Evolutionary conservation across 305 asterid species (phyloP).

Genomic region (Rubia tinctorum): DNA sequence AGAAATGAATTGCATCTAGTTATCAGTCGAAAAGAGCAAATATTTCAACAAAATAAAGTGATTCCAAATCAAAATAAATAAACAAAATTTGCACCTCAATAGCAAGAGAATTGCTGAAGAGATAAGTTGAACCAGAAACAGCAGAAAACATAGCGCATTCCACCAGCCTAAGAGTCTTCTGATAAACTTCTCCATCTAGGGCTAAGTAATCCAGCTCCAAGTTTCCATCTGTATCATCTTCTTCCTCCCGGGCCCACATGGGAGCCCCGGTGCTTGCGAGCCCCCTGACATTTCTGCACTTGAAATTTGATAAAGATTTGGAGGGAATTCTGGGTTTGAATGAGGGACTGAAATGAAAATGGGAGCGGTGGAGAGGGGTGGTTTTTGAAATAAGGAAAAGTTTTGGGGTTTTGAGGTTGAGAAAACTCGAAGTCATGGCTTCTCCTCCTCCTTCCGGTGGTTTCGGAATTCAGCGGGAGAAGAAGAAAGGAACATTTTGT

Average conservation of each 20-base stretch:
- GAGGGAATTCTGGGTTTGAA: constrained; percentile 17
- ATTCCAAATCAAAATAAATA: neutral
- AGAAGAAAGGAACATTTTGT: neutral
- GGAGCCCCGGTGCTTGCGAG: constrained; percentile 23
- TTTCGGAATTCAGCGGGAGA: constrained; percentile 17
- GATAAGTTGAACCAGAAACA: constrained; percentile 84
- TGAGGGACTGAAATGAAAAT: constrained; percentile 8
- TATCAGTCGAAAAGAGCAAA: neutral
- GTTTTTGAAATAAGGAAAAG: constrained; percentile 21
- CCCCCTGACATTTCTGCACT: constrained; percentile 20
- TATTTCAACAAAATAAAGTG: neutral
- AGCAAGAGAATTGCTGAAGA: constrained; percentile 87
- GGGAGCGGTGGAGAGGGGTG: constrained; percentile 19
- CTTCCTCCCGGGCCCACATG: constrained; percentile 27
- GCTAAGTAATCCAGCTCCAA: constrained; percentile 67
- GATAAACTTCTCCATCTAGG: constrained; percentile 80
- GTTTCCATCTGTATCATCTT: constrained; percentile 32
- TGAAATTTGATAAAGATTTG: constrained; percentile 21
- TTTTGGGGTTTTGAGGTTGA: constrained; percentile 23
- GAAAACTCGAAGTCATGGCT: constrained; percentile 25
- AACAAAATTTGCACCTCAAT: constrained; percentile 51
- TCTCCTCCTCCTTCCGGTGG: neutral
- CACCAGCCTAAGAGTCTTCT: constrained; percentile 76
- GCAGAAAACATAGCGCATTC: constrained; percentile 98
- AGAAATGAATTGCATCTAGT: neutral